phyloP scores from a whole-genome alignment of 805 yeast species.

The Lipomyces sp. region DNA sequence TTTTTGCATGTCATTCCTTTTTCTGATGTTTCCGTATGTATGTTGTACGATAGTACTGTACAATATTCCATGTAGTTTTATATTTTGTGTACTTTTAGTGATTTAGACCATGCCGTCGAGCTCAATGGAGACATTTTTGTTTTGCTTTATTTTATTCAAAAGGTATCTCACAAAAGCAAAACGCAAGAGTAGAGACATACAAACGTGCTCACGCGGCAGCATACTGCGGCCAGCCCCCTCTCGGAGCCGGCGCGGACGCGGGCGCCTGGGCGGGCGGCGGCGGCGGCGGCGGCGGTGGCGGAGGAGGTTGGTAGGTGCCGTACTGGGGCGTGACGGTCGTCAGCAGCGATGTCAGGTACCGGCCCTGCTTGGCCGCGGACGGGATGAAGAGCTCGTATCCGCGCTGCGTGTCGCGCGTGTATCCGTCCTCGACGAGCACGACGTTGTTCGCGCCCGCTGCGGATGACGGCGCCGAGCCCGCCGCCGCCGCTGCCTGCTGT shows the following conservation, averaged over 20 bases:
- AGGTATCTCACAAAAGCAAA: no score
- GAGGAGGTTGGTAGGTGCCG: conserved; percentile 3
- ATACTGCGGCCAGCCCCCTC: background rate
- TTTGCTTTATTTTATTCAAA: no score
- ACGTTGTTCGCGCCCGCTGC: background rate
- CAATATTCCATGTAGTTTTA: no score
- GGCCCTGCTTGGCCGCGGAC: conserved; percentile 5
- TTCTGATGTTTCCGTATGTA: no score
- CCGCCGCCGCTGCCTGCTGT: background rate
- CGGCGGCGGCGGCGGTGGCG: background rate
- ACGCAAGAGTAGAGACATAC: no score
- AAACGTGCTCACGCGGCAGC: no score
- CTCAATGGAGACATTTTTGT: no score
- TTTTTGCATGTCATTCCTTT: no score
- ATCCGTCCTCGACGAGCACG: conserved; percentile 9
- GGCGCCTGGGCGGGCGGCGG: background rate
- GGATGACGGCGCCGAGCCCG: background rate
- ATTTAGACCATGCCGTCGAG: no score
- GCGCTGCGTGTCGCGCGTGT: conserved; percentile 11
- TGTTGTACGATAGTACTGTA: no score
- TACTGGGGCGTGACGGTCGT: background rate
- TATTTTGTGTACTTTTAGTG: no score
- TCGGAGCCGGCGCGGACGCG: background rate
- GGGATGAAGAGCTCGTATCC: conserved; percentile 16
- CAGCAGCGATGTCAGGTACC: conserved; percentile 1